A percentile compares a stretch with the other conserved stretches of the same genome.
phyloP scores from a whole-genome alignment of 352 stramenopile species.

The Globisporangium nodosum region DNA sequence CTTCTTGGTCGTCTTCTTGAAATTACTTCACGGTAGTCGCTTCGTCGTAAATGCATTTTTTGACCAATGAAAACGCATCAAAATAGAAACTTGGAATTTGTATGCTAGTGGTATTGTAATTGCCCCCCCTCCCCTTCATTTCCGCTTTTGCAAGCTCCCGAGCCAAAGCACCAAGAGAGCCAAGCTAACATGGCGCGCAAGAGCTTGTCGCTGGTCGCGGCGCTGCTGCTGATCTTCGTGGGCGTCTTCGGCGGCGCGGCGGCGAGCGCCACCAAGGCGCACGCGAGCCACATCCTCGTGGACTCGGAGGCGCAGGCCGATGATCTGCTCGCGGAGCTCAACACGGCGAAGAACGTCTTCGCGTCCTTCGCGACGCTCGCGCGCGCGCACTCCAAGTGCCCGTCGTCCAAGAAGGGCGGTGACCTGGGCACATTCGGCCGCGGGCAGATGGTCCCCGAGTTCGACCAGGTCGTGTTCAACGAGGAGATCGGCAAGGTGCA shows the following conservation, averaged over 20 bases:
- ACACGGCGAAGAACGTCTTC: constrained; percentile 37
- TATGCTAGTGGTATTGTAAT: background rate
- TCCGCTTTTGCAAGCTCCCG: no score
- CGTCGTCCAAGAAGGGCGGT: constrained; percentile 51
- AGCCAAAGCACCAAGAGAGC: background rate
- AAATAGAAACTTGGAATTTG: background rate
- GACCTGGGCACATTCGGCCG: constrained; percentile 63
- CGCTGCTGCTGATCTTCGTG: constrained; percentile 28
- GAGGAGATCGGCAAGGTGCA: constrained; percentile 52
- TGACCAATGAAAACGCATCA: background rate
- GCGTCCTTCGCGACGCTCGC: constrained; percentile 48
- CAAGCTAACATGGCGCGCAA: background rate
- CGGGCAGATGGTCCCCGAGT: constrained; percentile 71
- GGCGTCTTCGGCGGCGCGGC: constrained; percentile 20
- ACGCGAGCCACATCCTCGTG: constrained; percentile 76
- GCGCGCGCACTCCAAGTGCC: constrained; percentile 65
- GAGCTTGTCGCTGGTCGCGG: background rate
- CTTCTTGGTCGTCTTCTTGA: no score
- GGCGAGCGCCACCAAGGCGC: constrained; percentile 29
- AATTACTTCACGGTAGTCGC: no score
- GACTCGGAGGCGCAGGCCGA: constrained; percentile 52
- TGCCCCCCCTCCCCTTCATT: background rate
- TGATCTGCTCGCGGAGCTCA: constrained; percentile 40
- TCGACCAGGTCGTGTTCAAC: constrained; percentile 78
- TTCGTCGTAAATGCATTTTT: background rate